Percentiles rank a stretch among this genome's conserved stretches.
phyloP scores from a whole-genome alignment of 495 filamentous ascomycete species.

The Trichoderma asperelloides region DNA sequence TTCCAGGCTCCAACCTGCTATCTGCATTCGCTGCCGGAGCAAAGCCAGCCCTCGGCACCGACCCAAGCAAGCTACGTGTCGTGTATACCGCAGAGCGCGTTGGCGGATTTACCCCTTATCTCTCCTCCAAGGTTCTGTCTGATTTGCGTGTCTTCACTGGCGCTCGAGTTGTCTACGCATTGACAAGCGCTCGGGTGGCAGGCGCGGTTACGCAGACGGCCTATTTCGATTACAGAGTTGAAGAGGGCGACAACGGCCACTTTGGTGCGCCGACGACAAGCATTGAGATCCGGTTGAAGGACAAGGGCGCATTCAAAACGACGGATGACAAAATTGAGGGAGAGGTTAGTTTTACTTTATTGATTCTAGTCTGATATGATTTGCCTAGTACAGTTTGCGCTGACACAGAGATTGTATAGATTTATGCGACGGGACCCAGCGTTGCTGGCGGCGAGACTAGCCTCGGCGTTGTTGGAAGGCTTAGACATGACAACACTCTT shows the following conservation, averaged over 20 bases:
- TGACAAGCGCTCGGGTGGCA: slow-evolving; percentile 72
- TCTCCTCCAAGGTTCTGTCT: slow-evolving; percentile 59
- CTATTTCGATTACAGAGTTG: slow-evolving; percentile 75
- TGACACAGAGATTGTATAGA: slow-evolving; percentile 27
- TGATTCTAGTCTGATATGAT: background rate
- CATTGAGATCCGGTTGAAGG: slow-evolving; percentile 64
- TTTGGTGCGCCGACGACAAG: slow-evolving; percentile 77
- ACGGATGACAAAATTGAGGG: slow-evolving; percentile 51
- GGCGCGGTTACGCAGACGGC: slow-evolving; percentile 78
- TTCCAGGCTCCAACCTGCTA: slow-evolving; percentile 58
- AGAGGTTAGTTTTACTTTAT: slow-evolving; percentile 36
- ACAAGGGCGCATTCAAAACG: slow-evolving; percentile 49
- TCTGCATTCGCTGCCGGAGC: slow-evolving; percentile 50
- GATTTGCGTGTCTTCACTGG: slow-evolving; percentile 74
- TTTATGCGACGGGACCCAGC: slow-evolving; percentile 56
- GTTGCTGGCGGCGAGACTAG: slow-evolving; percentile 55
- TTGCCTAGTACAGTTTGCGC: slow-evolving; percentile 10
- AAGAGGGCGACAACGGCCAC: slow-evolving; percentile 50
- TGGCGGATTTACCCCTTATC: slow-evolving; percentile 38
- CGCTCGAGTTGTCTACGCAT: slow-evolving; percentile 74
- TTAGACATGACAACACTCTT: slow-evolving; percentile 48
- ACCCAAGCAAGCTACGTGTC: slow-evolving; percentile 66
- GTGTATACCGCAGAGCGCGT: slow-evolving; percentile 56
- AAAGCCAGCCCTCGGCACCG: slow-evolving; percentile 52
- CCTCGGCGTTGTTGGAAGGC: slow-evolving; percentile 47